Base-by-base conservation (phyloP, 2,329 filamentous ascomycete genomes). In the Helminthosporium solani region DNA sequence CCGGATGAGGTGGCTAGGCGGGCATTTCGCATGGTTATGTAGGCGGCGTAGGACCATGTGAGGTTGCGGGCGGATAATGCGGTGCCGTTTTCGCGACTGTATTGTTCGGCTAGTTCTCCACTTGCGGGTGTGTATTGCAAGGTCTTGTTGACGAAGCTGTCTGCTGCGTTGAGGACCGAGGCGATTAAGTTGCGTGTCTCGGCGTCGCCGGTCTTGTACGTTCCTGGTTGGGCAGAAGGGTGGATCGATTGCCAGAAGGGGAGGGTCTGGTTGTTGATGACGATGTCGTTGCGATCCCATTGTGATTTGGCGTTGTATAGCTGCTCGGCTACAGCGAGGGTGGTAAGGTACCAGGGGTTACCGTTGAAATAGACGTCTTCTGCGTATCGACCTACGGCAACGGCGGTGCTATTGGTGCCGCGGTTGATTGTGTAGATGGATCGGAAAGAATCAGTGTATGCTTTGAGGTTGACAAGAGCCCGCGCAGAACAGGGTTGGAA, bases 321-420 rank as follows among this genome's bases (percentile, higher is more conserved):
- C 63, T 87, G 84, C 68, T 92, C 88, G 2, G 87, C 88, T 0
- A 87, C 86, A 2, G 86, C 87, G 27, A 89, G 76, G 1, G 86
- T 91, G 57, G 79, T 80, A 15, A 91, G 77, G 59, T 89, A 78
- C 88, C 88, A 92, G 2, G 88, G 87, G 67, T 92, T 90, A 1
- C 87, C 87, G 45, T 80, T 80, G 65, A 84, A 85, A 70, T 91
- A 92, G 7, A 75, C 67, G 54, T 94, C 87, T 65, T 71, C 67
- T 3, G 61, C 53, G 38, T 71, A 71, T 2, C 68, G 58, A 18
- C 68, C 69, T 15, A 75, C 67, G 1, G 74, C 69, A 27, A 76
- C 67, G 21, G 77, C 67, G 2, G 78, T 53, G 34, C 83, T 80
- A 11, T 83, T 84, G 7, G 8, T 31, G 14, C 23, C 23, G 3